These are phyloP conservation scores for Coniochaeta sp. DNA, from an alignment of 2,329 filamentous ascomycete species.

Conservation along the genomic window DNA sequence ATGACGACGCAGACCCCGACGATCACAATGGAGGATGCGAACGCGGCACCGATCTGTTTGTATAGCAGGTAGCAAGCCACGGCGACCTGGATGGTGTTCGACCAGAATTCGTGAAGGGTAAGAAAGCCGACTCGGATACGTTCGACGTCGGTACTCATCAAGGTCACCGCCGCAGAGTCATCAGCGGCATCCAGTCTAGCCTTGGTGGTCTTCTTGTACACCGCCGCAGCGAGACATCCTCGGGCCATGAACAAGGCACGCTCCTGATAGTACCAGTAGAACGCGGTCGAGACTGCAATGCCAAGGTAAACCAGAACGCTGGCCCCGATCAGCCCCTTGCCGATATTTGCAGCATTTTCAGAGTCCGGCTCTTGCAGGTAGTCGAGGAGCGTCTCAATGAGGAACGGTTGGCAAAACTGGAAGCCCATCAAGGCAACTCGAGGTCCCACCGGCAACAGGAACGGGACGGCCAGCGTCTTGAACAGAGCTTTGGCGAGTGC, in stretches of 20 bases:
- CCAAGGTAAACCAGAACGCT: conserved; percentile 21
- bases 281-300: conserved; percentile 23
- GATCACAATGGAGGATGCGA: conserved; percentile 21
- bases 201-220: conserved; percentile 23
- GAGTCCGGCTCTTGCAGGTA: conserved; percentile 20
- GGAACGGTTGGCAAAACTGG: conserved; percentile 33
- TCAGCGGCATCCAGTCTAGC: conserved; percentile 13
- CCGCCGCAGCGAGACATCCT: conserved; percentile 18
- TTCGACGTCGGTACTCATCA: conserved; percentile 31
- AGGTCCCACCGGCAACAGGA: conserved; percentile 27
- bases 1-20: conserved; percentile 15
- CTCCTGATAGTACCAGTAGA: conserved; percentile 23
- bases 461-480: conserved; percentile 21
- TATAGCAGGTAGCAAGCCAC: conserved; percentile 25
- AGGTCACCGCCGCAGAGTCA: conserved; percentile 24
- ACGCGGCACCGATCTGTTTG: conserved; percentile 21
- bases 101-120: conserved; percentile 26
- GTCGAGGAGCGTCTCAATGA: conserved; percentile 28
- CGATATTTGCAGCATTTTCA: conserved; percentile 12
- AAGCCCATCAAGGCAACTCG: conserved; percentile 30
- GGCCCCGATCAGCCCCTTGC: conserved; percentile 26
- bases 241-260: conserved; percentile 20
- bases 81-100: conserved; percentile 21
- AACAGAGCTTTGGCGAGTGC: conserved; percentile 20
- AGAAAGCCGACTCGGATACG: conserved; percentile 21